Evolutionary conservation across 2,329 filamentous ascomycete species (phyloP), one percentile per base, ranked within the genome.

Genomic region (Shiraia bambusicola): DNA sequence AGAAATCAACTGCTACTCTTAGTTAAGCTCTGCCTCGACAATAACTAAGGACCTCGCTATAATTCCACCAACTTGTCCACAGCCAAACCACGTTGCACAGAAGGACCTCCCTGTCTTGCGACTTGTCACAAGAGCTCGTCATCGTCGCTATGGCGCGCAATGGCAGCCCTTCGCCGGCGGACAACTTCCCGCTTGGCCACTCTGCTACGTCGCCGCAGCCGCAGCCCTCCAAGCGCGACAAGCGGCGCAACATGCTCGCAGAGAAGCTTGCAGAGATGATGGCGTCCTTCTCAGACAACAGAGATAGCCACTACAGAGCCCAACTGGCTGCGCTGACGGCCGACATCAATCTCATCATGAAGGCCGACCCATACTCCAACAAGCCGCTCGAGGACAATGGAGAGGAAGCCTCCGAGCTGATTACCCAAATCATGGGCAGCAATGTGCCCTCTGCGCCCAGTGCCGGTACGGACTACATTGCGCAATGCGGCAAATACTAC

Each of bases 271-370:
- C 82, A 28, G 80, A 83, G 41, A 83, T 96, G 69, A 83, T 85
- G 40, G 82, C 86, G 39, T 83, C 84, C 53, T 92, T 95, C 70
- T 81, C 83, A 50, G 81, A 85, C 50, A 90, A 95, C 62, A 81
- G 88, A 52, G 89, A 95, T 67, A 76, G 80, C 49, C 84, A 89
- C 58, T 97, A 95, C 69, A 83, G 91, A 49, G 87, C 93, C 53
- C 89, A 96, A 69, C 79, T 96, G 2, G 86, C 93, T 60, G 88
- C 88, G 54, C 82, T 96, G n/a, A 91, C 96, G 71, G 84, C 88
- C 52, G 91, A 95, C 68, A 90, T 91, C 71, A 88, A 81, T 44
- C 78, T 95, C 32, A 88, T 95, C 53, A 84, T 89, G 67, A 84
- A 87, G 55, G 87, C 93, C 37, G 86, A 95, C 60, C 86, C 88